Evolutionary conservation across 768 basidiomycete species (phyloP), one percentile per base, ranked within the genome.

Genomic region (Strobilomyces confusus): DNA sequence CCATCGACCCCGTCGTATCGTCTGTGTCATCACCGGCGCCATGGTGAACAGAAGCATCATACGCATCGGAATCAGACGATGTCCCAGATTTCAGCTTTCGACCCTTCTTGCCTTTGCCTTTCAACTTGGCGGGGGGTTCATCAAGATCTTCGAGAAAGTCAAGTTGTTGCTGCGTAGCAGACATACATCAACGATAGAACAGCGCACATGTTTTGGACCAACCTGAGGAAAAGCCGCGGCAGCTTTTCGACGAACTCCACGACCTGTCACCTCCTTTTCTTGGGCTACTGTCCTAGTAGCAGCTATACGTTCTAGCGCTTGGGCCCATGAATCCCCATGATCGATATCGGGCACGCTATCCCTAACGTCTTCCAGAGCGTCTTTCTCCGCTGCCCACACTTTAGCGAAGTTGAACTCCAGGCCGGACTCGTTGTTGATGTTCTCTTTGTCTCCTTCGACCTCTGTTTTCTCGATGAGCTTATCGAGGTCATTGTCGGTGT

Each of bases 381-480:
- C 86, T 63, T 87, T 86, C 55, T 87, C 83, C 22, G 87, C 83
- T 1, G 87, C 82, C 95, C 95, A 98, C 40, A 98, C 80, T 67
- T 95, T 94, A 12, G 95, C 93, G 63, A 95, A 95, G 7, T 81
- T 81, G 67, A 98, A 97, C 9, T 81, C 75, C 29, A 84, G 68
- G 34, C 76, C 74, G n/a, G 78, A 72, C 43, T 80, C 78, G 52
- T 77, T 79, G 5, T 75, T 65, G 19, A 70, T 67, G 46, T 78
- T 77, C 48, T 78, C 69, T 23, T 83, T 80, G 13, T 80, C 83
- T 54, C 73, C 80, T 56, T 92, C 87, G 48, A 79, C 74, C 67
- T 93, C 89, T 1, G 92, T 89, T 66, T 83, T 89, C 64, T 91
- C 85, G 49, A 98, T 89, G 23, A 98, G 80, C 41, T 82, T 87